Evolutionary conservation across 2,329 filamentous ascomycete species (phyloP), one percentile per base, ranked within the genome.

Genomic region (Graphiopsis chlorocephala): DNA sequence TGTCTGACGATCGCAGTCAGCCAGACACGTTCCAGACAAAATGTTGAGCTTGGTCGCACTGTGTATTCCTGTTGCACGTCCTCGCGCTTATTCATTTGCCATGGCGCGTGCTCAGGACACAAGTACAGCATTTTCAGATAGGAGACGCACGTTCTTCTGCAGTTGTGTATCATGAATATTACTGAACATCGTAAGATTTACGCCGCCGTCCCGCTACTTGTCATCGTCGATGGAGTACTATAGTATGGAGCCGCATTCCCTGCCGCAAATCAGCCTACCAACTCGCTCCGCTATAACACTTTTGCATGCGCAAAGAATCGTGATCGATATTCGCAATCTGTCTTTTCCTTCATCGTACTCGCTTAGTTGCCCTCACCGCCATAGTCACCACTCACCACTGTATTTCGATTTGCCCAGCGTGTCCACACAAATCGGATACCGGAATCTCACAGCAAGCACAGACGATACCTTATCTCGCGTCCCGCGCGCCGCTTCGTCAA

Each of bases 241-340:
- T 45, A 53, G 33, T 62, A 62, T 55, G 60, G 60, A 62, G 52
- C 33, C 31, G 17, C 17, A 4, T 42, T 61, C 8, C 47, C 33
- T 35, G 29, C 58, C 45, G 58, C 6, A 11, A 8, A 55, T 55
- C 48, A n/a, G 28, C 60, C 60, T 45, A 35, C 29, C 35, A 20
- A 61, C 35, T 26, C 23, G 14, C 20, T 25, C 31, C 59, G 17
- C 47, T 47, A 29, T 62, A 29, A 17, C 8, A 42, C 47, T 42
- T 31, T 33, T 42, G 59, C 60, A 55, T 62, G 42, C 60, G 60
- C 33, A 62, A 55, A 50, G 25, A 25, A 55, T 62, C 60, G 48
- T 17, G 60, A 62, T 62, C 47, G 28, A 17, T 12, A 23, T 17
- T 53, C 26, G 50, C 26, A 53, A 53, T 53, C 38, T 45, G 38